phyloP scores from a whole-genome alignment of 192 early-diverging fungal species.

The Backusella sp. region DNA sequence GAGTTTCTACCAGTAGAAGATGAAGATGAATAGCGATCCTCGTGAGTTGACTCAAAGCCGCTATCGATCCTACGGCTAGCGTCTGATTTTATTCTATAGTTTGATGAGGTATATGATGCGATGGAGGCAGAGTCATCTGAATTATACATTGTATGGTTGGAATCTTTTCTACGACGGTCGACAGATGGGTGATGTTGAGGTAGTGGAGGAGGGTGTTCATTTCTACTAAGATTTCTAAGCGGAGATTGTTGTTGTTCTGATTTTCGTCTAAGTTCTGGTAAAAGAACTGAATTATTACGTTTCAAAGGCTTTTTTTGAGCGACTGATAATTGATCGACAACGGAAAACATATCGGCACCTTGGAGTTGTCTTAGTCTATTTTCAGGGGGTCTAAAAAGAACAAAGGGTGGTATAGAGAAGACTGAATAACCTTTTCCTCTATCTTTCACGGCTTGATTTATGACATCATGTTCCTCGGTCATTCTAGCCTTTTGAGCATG shows the following conservation, averaged over 20 bases:
- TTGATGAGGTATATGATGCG: conserved; percentile 22
- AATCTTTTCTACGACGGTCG: conserved; percentile 24
- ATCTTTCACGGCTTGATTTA: conserved; percentile 62
- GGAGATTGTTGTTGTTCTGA: not conserved
- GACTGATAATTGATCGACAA: conserved; percentile 44
- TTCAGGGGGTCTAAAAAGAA: conserved; percentile 80
- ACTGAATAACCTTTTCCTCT: conserved; percentile 64
- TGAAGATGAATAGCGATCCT: conserved; percentile 31
- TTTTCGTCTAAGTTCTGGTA: conserved; percentile 10
- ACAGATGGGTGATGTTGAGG: not conserved
- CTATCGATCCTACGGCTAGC: conserved; percentile 31
- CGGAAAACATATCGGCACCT: conserved; percentile 64
- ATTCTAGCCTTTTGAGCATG: conserved; percentile 57
- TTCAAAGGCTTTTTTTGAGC: conserved; percentile 15
- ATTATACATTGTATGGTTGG: conserved; percentile 14
- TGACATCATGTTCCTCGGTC: conserved; percentile 66
- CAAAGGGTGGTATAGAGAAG: conserved; percentile 73
- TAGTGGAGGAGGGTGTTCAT: not conserved
- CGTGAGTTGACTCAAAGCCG: conserved; percentile 38
- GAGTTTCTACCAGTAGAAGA: conserved; percentile 28
- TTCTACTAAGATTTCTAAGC: not conserved
- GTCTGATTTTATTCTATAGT: conserved; percentile 6
- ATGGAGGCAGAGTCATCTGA: conserved; percentile 21
- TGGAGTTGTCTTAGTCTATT: conserved; percentile 58
- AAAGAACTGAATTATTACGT: conserved; percentile 30